Base-by-base conservation (phyloP, 805 yeast genomes). In the Wickerhamiella bombiphila region DNA sequence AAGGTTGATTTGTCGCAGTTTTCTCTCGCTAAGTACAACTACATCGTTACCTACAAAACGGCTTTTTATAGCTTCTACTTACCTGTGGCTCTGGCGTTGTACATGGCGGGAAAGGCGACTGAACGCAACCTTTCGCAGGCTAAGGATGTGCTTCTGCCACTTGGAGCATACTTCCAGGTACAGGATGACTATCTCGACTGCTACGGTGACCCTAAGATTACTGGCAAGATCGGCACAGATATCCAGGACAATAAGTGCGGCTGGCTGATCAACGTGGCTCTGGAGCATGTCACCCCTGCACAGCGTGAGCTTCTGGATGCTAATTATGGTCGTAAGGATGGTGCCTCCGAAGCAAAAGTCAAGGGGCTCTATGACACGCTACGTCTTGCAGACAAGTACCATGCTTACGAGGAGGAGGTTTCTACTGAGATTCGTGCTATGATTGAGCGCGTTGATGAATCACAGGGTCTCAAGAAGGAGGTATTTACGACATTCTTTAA, bases 191-290 rank as follows among this genome's bases (percentile, higher is more conserved):
- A 69, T 65, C 72, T 91, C 48, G 99, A 91, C 62, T 82, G 95
- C 61, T 91, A 82, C 56, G 99, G 98, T 48, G 83, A 88, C 52
- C 95, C 98, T 31, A 93, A 81, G 56, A 83, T 88, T 54, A 91
- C 86, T 55, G 99, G 99, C 46, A 91, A 91, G 69, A 83, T 91
- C 50, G 99, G 99, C 50, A 91, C 98, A 42, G 99, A 91, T 59
- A 91, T 91, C 56, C 80, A 80, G 65, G 99, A 91, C 63, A 91
- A 91, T 73, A 91, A 91, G 63, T 91, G 99, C 63, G 80, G 95
- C 32, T 91, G 99, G 99, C 76, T 91, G 39, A 72, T 91, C 53
- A 91, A 91, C 68, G 80, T 82, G 50, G 98, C 98, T 5, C 71
- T 91, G 52, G 70, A 77, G 57, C 64, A 76, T 48, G 88, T 72